These are phyloP conservation scores for Globisporangium okanoganense DNA, from an alignment of 352 stramenopile genomes.

Conservation along the genomic window DNA sequence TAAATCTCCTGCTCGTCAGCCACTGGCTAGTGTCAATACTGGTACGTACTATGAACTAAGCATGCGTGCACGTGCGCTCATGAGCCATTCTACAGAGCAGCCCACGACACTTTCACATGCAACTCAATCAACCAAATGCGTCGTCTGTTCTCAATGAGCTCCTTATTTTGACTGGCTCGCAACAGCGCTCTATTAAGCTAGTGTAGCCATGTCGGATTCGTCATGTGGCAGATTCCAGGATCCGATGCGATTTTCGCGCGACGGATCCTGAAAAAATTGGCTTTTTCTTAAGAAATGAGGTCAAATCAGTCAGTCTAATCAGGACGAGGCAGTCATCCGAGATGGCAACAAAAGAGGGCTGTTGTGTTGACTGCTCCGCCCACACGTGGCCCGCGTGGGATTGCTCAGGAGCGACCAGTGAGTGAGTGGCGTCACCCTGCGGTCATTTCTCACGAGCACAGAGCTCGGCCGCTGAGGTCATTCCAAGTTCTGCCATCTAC, in stretches of 20 bases:
- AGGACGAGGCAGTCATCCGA: no score
- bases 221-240: no score
- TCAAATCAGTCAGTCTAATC: not conserved
- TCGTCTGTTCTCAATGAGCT: not conserved
- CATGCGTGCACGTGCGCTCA: not conserved
- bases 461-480: constrained; percentile 11
- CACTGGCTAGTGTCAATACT: not conserved
- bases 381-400: no score
- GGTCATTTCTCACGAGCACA: no score
- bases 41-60: not conserved
- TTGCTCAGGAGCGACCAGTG: no score
- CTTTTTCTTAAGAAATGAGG: no score
- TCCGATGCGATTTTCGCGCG: no score
- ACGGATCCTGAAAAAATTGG: no score
- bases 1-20: not conserved
- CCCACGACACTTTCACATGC: not conserved
- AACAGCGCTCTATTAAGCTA: not conserved
- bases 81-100: not conserved
- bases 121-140: not conserved
- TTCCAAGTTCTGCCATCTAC: constrained; percentile 2
- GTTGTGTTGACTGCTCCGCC: not conserved
- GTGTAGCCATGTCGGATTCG: not conserved
- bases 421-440: no score
- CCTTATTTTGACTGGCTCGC: not conserved
- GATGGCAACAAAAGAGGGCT: no score